These are phyloP conservation scores for Verticillium nonalfalfae DNA, from an alignment of 2,329 filamentous ascomycete species.

Conservation along the genomic window DNA sequence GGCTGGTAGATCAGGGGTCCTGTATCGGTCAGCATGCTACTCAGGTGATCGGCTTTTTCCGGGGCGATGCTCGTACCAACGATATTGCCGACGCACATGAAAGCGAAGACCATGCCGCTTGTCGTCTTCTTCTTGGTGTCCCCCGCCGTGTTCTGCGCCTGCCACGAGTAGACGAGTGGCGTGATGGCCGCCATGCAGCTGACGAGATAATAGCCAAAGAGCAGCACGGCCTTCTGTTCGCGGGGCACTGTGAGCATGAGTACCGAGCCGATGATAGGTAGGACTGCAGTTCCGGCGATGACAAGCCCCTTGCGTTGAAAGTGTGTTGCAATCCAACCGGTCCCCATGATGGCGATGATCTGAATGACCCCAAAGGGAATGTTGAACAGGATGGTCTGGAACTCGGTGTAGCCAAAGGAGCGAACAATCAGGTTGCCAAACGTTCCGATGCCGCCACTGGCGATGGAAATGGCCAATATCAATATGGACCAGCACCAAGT, in stretches of 20 bases:
- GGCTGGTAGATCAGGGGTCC: conserved; percentile 54
- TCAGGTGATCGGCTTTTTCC: no score
- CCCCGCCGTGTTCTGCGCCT: conserved; percentile 62
- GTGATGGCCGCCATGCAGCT: conserved; percentile 62
- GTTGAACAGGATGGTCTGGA: conserved; percentile 53
- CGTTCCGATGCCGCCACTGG: conserved; percentile 38
- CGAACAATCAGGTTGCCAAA: conserved; percentile 59
- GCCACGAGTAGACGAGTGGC: conserved; percentile 62
- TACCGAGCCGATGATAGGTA: conserved; percentile 53
- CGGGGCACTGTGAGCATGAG: conserved; percentile 48
- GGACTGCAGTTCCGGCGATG: conserved; percentile 46
- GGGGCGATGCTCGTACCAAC: conserved; percentile 28
- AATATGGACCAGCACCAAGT: conserved; percentile 56
- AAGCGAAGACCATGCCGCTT: conserved; percentile 31
- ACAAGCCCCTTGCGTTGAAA: conserved; percentile 51
- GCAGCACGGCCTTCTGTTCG: conserved; percentile 33
- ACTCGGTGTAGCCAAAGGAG: conserved; percentile 54
- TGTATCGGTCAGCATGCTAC: background rate
- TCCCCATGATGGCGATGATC: conserved; percentile 49
- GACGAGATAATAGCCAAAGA: conserved; percentile 59
- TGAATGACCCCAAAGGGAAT: conserved; percentile 63
- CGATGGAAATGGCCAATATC: conserved; percentile 45
- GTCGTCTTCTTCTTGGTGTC: conserved; percentile 61
- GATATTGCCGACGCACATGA: conserved; percentile 57
- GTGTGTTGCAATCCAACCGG: conserved; percentile 51